Evolutionary conservation across 768 basidiomycete species (phyloP).

Genomic region (Hypholoma sublateritium): DNA sequence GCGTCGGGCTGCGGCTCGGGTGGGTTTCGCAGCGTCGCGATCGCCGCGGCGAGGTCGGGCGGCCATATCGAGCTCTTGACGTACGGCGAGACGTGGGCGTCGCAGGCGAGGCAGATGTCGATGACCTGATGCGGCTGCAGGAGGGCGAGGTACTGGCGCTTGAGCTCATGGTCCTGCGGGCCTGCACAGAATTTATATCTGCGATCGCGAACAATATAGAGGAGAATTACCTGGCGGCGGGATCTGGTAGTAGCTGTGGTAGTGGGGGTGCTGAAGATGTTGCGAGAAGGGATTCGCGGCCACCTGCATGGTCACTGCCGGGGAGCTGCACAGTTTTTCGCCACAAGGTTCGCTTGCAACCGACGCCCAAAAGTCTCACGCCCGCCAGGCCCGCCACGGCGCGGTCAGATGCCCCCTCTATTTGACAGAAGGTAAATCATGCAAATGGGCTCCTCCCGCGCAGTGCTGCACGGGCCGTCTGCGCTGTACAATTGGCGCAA

Average conservation of each 20-base stretch:
- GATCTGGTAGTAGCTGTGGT: constrained; percentile 19
- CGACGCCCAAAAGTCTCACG: constrained; percentile 8
- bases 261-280: constrained; percentile 31
- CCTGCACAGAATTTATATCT: constrained; percentile 23
- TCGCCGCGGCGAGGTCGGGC: constrained; percentile 62
- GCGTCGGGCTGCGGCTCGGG: constrained; percentile 9
- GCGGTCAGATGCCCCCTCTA: background rate
- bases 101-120: constrained; percentile 74
- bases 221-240: constrained; percentile 22
- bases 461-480: no score
- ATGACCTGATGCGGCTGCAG: constrained; percentile 72
- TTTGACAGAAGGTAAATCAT: background rate
- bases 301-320: constrained; percentile 66
- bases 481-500: no score
- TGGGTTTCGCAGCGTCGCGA: constrained; percentile 48
- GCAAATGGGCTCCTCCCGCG: no score
- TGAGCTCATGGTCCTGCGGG: constrained; percentile 58
- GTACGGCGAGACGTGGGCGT: constrained; percentile 65
- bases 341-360: constrained; percentile 53
- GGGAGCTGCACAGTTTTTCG: constrained; percentile 71
- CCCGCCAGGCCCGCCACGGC: background rate
- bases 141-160: constrained; percentile 68
- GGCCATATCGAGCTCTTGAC: constrained; percentile 74
- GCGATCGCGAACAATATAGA: constrained; percentile 1
- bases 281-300: constrained; percentile 38